phyloP scores from a whole-genome alignment of 2,329 filamentous ascomycete species.

The Diaporthe ilicicola region DNA sequence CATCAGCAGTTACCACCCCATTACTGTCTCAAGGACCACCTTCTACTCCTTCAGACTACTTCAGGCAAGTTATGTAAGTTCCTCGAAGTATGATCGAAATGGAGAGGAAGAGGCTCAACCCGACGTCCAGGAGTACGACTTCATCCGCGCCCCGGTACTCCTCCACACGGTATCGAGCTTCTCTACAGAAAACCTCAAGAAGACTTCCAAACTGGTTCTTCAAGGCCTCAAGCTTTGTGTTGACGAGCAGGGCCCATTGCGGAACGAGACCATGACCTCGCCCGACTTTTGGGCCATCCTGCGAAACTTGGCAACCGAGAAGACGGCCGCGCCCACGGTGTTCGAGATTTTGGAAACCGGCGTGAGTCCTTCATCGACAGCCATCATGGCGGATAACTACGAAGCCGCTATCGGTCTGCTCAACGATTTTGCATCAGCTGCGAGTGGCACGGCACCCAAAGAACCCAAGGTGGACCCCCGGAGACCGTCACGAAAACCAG shows the following conservation, averaged over 20 bases:
- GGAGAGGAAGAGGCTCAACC: slow-evolving; percentile 36
- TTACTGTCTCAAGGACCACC: slow-evolving; percentile 83
- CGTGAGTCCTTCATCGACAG: slow-evolving; percentile 76
- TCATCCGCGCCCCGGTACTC: slow-evolving; percentile 89
- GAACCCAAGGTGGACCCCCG: slow-evolving; percentile 73
- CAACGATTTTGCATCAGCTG: slow-evolving; percentile 89
- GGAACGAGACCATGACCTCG: slow-evolving; percentile 93
- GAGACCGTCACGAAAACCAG: slow-evolving; percentile 41
- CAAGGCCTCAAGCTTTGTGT: slow-evolving; percentile 84
- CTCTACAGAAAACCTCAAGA: slow-evolving; percentile 77
- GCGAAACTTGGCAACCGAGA: slow-evolving; percentile 73
- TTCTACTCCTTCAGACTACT: slow-evolving; percentile 88
- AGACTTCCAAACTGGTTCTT: slow-evolving; percentile 78
- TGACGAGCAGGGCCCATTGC: slow-evolving; percentile 76
- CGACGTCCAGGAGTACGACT: slow-evolving; percentile 77
- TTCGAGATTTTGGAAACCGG: slow-evolving; percentile 88
- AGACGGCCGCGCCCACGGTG: slow-evolving; percentile 77
- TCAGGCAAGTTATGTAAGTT: slow-evolving; percentile 82
- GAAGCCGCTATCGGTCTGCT: slow-evolving; percentile 85
- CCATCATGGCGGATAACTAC: slow-evolving; percentile 95
- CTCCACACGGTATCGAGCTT: slow-evolving; percentile 92
- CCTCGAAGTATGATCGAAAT: slow-evolving; percentile 31
- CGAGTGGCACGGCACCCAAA: slow-evolving; percentile 73
- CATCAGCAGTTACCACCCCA: slow-evolving; percentile 78
- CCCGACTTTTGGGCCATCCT: slow-evolving; percentile 97